These are phyloP conservation scores for Solanum hybrid DNA, from an alignment of 305 asterid genomes.

Conservation along the genomic window DNA sequence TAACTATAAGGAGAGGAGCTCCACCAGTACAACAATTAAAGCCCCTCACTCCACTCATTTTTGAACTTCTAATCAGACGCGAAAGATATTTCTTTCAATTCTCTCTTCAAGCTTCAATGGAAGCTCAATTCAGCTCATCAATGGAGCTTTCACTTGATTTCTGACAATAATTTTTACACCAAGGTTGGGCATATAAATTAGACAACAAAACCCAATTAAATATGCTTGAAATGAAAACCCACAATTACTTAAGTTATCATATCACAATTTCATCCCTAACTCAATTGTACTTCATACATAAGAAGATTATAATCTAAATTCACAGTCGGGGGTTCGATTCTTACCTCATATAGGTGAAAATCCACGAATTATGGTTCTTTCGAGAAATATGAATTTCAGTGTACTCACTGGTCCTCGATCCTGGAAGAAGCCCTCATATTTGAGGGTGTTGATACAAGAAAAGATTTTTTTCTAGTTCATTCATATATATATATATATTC, in stretches of 20 bases:
- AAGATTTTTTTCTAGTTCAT: background rate
- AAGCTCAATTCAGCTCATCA: background rate
- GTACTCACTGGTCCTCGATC: background rate
- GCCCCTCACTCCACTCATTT: background rate
- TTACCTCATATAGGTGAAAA: background rate
- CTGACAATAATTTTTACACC: too few relatives aligned
- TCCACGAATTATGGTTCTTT: background rate
- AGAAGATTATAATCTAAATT: background rate
- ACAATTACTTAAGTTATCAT: too few relatives aligned
- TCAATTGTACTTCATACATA: background rate
- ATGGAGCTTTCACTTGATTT: background rate
- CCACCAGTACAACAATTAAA: background rate
- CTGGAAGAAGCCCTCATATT: background rate
- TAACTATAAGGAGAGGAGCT: background rate
- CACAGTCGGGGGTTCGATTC: background rate
- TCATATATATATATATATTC: background rate
- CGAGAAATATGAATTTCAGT: background rate
- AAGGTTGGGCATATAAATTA: too few relatives aligned
- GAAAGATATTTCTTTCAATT: background rate
- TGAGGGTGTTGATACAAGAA: background rate
- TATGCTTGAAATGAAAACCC: too few relatives aligned
- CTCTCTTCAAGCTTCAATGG: background rate
- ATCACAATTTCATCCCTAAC: background rate
- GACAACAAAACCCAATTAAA: too few relatives aligned
- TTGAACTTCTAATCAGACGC: background rate